phyloP scores from a whole-genome alignment of 129 eudicot species.

The Gnaphalium uliginosum region DNA sequence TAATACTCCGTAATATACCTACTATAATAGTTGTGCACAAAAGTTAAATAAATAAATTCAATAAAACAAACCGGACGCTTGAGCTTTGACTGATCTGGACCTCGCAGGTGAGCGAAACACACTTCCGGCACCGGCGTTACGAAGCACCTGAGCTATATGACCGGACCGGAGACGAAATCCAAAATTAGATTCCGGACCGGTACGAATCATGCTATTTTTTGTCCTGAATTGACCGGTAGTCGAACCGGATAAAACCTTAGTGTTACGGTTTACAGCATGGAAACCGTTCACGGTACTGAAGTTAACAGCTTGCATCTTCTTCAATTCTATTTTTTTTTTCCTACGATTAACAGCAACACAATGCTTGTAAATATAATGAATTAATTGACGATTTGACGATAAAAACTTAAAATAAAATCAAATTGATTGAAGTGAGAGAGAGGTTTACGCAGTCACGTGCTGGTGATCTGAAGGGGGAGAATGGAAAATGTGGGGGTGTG shows the following conservation, averaged over 20 bases:
- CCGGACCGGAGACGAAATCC: conserved; percentile 36
- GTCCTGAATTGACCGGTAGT: conserved; percentile 10
- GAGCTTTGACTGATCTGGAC: conserved; percentile 79
- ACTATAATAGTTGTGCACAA: background rate
- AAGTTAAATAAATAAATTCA: background rate
- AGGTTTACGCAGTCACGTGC: background rate
- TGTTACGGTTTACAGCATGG: conserved; percentile 32
- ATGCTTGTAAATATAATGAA: conserved; percentile 9
- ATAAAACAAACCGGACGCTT: conserved; percentile 53
- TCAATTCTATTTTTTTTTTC: background rate
- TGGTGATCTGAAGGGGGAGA: conserved; percentile 25
- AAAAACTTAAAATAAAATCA: background rate
- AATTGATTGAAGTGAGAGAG: background rate
- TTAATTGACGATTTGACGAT: no score
- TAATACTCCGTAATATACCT: background rate
- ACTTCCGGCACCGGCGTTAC: conserved; percentile 31
- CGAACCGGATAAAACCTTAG: conserved; percentile 39
- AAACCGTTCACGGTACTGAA: conserved; percentile 34
- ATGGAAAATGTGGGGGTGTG: conserved; percentile 6
- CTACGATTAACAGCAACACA: conserved; percentile 27
- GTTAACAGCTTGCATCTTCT: conserved; percentile 69
- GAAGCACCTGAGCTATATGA: conserved; percentile 40
- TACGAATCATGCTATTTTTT: conserved; percentile 22
- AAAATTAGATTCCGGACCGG: conserved; percentile 31
- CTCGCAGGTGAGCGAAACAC: conserved; percentile 46